Percentiles rank a stretch among this genome's conserved stretches.
Conservation (phyloP, 176 grass and related monocot species). For the Eragrostis nindensis region DNA sequence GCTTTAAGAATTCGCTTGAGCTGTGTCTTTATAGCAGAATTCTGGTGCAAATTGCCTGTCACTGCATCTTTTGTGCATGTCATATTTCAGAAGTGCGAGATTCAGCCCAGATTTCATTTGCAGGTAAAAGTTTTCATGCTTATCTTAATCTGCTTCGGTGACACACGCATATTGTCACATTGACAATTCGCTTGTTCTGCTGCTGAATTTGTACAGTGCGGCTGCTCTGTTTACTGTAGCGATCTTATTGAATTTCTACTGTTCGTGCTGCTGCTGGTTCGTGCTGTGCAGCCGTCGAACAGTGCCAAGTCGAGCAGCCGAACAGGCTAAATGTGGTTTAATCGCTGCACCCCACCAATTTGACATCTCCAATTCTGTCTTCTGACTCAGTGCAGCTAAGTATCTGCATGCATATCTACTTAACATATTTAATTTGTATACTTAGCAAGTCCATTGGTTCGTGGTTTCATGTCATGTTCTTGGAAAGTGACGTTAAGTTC, state of each 20-base stretch:
- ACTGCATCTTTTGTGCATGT: neutral
- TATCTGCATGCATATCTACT: neutral
- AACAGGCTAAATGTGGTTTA: too few relatives aligned
- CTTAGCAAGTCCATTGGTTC: neutral
- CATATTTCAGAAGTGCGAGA: neutral
- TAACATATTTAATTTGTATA: neutral
- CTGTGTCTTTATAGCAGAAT: neutral
- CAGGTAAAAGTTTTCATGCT: neutral
- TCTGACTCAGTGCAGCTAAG: constrained; percentile 4
- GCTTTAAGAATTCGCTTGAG: neutral
- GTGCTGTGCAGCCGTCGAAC: too few relatives aligned
- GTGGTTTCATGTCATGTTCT: neutral
- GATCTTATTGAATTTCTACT: too few relatives aligned
- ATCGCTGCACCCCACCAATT: neutral
- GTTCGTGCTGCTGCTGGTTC: too few relatives aligned
- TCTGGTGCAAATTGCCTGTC: too few relatives aligned
- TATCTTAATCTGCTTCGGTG: neutral
- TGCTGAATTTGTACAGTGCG: too few relatives aligned
- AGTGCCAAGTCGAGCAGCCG: too few relatives aligned
- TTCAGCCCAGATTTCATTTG: neutral
- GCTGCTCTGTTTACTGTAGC: too few relatives aligned
- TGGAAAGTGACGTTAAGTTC: neutral
- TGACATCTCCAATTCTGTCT: constrained; percentile 15
- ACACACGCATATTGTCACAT: neutral
- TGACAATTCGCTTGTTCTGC: too few relatives aligned